Percentiles rank a stretch among this genome's conserved stretches.
These are phyloP conservation scores for Talaromyces thailandensis DNA, from an alignment of 495 filamentous ascomycete species.

Conservation along the genomic window DNA sequence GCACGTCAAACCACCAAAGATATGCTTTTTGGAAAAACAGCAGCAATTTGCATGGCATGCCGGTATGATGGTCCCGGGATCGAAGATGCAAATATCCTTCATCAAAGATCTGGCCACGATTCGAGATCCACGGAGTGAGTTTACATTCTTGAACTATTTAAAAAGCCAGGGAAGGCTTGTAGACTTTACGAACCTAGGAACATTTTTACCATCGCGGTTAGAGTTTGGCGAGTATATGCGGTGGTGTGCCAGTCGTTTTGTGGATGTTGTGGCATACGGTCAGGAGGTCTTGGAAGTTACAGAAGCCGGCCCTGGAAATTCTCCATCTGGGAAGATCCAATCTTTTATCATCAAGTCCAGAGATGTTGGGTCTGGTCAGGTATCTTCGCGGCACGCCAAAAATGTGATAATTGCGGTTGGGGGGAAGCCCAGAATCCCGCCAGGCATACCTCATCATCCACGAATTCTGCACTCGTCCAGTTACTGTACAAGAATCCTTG, in stretches of 20 bases:
- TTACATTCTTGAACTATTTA: constrained; percentile 94
- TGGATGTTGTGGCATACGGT: constrained; percentile 66
- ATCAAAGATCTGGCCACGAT: constrained; percentile 92
- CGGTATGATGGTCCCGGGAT: constrained; percentile 88
- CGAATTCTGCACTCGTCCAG: constrained; percentile 84
- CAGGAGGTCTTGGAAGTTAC: constrained; percentile 61
- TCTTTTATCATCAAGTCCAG: constrained; percentile 48
- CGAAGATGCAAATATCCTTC: constrained; percentile 97
- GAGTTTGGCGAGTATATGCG: constrained; percentile 94
- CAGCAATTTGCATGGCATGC: constrained; percentile 80
- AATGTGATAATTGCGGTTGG: constrained; percentile 86
- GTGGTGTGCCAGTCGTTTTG: constrained; percentile 82
- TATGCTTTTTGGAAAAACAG: constrained; percentile 83
- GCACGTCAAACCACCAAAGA: constrained; percentile 45
- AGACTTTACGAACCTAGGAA: constrained; percentile 81
- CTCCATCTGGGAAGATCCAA: constrained; percentile 30
- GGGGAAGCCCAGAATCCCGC: constrained; percentile 70
- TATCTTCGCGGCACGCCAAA: constrained; percentile 48
- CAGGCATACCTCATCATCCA: constrained; percentile 51
- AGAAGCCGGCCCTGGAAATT: constrained; percentile 29
- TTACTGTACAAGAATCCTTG: constrained; percentile 57
- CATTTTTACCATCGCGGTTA: constrained; percentile 75
- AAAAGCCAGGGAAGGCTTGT: constrained; percentile 69
- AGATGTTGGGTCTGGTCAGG: constrained; percentile 40
- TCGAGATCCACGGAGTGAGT: constrained; percentile 77